Base-by-base conservation (phyloP, 164 flowering plant species). In the Berberis vulgaris region DNA sequence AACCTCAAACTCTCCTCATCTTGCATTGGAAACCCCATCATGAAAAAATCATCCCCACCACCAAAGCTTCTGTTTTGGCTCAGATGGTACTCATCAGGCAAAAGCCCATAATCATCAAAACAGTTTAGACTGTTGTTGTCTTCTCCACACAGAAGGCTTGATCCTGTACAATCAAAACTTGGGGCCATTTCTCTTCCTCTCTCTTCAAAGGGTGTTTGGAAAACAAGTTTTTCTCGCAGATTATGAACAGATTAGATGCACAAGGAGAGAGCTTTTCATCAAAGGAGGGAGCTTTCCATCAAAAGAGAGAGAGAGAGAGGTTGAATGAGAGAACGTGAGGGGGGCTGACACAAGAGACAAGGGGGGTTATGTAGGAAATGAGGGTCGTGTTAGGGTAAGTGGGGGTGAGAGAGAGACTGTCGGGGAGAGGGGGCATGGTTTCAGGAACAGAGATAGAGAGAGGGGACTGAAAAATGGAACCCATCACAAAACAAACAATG, bases 61-160 rank as follows among this genome's bases (percentile, higher is more conserved):
- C 45, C 54, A 79, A 77, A 79, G 73, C 67, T 49, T 49, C 43
- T 58, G 54, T 70, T 68, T 67, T 69, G 75, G 64, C 54, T 65
- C 62, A 69, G 75, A 73, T 47, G 58, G 61, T 60, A 55, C 45
- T 70, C 41, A 47, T 43, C 55, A 41, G 55, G 43, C 72, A 76
- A 71, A 39, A 52, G 9, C 7, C 50, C 43, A 65, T 59, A 65
- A 49, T 78, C 86, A 72, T 77, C 83, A 50, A 79, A 75, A 62
- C 73, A 73, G 67, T 71, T 62, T 53, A 86, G 69, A 68, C 84
- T 82, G 61, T 69, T 61, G 62, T 78, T 79, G 54, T 87, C 97
- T 65, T 90, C 97, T 10, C 78, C 81, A 68, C 97, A 89, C 3
- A 83, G 76, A 41, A 86, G 88, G 71, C 78, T 78, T 9, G 87